phyloP scores from a whole-genome alignment of 2,329 filamentous ascomycete genomes.

The Xylariomycetidae sp. region DNA sequence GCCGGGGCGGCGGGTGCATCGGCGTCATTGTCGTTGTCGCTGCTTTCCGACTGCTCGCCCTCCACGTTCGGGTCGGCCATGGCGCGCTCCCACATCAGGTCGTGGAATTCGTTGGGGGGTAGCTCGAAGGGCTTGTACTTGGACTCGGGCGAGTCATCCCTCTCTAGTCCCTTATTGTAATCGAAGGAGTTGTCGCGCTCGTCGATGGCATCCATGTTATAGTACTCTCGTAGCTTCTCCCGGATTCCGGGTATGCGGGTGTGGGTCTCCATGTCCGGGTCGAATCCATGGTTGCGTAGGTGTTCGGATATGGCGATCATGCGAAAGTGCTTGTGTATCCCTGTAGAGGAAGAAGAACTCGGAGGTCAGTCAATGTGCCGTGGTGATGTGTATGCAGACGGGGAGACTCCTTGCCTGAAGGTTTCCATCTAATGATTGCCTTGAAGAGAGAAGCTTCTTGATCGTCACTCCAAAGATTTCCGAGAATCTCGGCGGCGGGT shows the following conservation, averaged over 20 bases:
- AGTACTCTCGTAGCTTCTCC: conserved; percentile 77
- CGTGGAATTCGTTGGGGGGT: conserved; percentile 43
- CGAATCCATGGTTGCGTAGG: conserved; percentile 73
- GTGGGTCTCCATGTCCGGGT: conserved; percentile 66
- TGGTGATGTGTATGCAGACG: conserved; percentile 2
- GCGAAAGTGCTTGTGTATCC: conserved; percentile 90
- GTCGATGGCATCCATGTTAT: conserved; percentile 81
- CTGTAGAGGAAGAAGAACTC: conserved; percentile 36
- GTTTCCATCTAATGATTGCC: conserved; percentile 89
- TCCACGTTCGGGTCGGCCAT: conserved; percentile 43
- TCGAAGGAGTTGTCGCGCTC: conserved; percentile 67
- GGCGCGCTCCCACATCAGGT: conserved; percentile 41
- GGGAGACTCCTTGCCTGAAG: conserved; percentile 61
- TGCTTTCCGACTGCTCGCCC: conserved; percentile 41
- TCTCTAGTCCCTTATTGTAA: conserved; percentile 25
- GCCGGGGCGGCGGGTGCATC: conserved; percentile 16
- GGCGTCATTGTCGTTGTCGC: conserved; percentile 42
- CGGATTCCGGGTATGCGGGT: conserved; percentile 89
- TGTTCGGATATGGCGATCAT: conserved; percentile 83
- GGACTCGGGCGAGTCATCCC: conserved; percentile 41
- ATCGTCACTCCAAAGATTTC: conserved; percentile 89
- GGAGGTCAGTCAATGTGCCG: conserved; percentile 2
- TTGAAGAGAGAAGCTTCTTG: conserved; percentile 92
- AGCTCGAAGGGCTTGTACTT: conserved; percentile 64
- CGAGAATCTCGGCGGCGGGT: conserved; percentile 35